Evolutionary conservation across 2,329 filamentous ascomycete species (phyloP).

Genomic region (Pleomassaria siparia): DNA sequence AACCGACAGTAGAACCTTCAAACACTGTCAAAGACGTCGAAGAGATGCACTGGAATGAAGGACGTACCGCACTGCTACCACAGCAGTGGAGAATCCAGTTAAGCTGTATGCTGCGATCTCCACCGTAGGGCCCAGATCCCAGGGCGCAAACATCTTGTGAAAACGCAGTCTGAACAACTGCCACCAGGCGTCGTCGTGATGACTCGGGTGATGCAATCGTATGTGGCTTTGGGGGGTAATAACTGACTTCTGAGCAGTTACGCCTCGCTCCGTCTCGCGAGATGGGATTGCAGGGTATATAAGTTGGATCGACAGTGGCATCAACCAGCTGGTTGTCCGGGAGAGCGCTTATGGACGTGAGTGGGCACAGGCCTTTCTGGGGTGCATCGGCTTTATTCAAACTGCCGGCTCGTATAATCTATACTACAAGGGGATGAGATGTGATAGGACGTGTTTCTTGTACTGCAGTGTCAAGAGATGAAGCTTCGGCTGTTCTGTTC

Average conservation of each 20-base stretch:
- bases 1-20: constrained; percentile 30
- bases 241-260: not conserved
- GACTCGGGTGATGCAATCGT: not conserved
- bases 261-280: not conserved
- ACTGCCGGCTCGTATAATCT: not conserved
- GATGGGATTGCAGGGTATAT: constrained; percentile 11
- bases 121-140: constrained; percentile 20
- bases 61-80: constrained; percentile 19
- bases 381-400: constrained; percentile 1
- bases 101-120: constrained; percentile 24
- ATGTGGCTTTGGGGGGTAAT: not conserved
- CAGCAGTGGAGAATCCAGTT: constrained; percentile 22
- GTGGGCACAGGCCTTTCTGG: constrained; percentile 2
- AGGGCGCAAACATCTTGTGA: constrained; percentile 20
- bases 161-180: not conserved
- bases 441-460: not conserved
- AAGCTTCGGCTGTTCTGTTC: not conserved
- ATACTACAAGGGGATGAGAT: not conserved
- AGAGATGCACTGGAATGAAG: not conserved
- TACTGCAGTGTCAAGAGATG: not conserved
- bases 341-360: constrained; percentile 8
- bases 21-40: not conserved
- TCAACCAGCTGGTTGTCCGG: constrained; percentile 10
- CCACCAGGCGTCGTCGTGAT: not conserved
- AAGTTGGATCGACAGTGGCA: constrained; percentile 8